These are phyloP conservation scores for Mycoemilia scoparia DNA, from an alignment of 192 early-diverging fungal genomes.

Conservation along the genomic window DNA sequence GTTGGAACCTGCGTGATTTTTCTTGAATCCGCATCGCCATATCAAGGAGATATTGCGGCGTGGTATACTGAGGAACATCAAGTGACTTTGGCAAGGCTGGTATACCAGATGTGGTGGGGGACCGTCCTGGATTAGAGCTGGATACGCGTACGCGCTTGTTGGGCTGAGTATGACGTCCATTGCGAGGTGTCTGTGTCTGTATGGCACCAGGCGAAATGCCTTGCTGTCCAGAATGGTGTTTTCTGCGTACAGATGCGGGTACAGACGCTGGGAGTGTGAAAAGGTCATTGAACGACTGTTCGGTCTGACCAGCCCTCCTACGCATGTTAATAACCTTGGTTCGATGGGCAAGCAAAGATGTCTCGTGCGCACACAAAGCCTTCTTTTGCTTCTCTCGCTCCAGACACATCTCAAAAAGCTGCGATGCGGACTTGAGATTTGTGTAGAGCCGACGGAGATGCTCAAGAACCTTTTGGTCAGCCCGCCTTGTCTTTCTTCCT, in stretches of 20 bases:
- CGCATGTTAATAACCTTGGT: constrained; percentile 17
- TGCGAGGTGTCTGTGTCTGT: constrained; percentile 8
- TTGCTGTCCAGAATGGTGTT: no score
- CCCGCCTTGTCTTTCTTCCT: constrained; percentile 68
- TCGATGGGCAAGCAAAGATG: constrained; percentile 15
- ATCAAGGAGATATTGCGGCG: no score
- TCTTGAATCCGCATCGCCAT: constrained; percentile 1
- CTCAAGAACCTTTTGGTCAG: constrained; percentile 71
- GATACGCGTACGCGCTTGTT: constrained; percentile 7
- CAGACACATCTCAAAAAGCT: constrained; percentile 62
- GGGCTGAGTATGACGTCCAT: constrained; percentile 9
- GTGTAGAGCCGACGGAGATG: constrained; percentile 61
- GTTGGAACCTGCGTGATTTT: neutral
- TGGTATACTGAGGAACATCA: no score
- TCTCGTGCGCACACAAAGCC: constrained; percentile 55
- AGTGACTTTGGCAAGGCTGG: neutral
- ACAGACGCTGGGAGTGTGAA: constrained; percentile 23
- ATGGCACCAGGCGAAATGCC: no score
- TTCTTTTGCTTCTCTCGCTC: constrained; percentile 59
- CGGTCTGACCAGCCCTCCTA: constrained; percentile 4
- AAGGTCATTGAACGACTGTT: constrained; percentile 10
- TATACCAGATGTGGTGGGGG: constrained; percentile 6
- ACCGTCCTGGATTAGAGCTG: constrained; percentile 5
- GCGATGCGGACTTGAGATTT: constrained; percentile 58
- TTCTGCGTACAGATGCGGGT: no score